phyloP scores from a whole-genome alignment of 2,329 filamentous ascomycete genomes.

The Aspergillus candidus region DNA sequence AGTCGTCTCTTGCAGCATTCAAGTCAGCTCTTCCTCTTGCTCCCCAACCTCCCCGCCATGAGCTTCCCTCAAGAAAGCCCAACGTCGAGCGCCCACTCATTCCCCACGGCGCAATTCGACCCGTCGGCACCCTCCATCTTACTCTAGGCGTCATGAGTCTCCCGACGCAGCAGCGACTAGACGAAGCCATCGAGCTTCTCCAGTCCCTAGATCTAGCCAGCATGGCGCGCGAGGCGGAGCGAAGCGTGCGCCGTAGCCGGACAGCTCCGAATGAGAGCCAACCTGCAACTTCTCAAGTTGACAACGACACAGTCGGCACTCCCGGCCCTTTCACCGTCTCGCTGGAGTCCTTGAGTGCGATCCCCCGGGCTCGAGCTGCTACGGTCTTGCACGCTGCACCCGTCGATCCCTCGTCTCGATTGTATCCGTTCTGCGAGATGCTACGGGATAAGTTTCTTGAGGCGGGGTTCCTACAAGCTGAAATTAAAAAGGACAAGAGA shows the following conservation, averaged over 20 bases:
- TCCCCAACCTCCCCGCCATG: constrained; percentile 5
- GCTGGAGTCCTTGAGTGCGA: constrained; percentile 37
- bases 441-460: constrained; percentile 39
- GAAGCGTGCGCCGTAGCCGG: constrained; percentile 8
- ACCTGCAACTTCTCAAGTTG: background rate
- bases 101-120: constrained; percentile 63
- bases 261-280: background rate
- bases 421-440: constrained; percentile 38
- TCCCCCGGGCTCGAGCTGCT: constrained; percentile 31
- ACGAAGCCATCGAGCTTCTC: constrained; percentile 43
- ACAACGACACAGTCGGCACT: background rate
- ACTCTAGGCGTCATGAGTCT: constrained; percentile 84
- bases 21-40: constrained; percentile 46
- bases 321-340: constrained; percentile 35
- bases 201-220: constrained; percentile 39
- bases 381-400: constrained; percentile 38
- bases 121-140: constrained; percentile 73
- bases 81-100: constrained; percentile 42
- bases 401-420: constrained; percentile 32
- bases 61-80: constrained; percentile 20
- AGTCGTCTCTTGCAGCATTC: constrained; percentile 57
- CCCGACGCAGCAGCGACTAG: constrained; percentile 43
- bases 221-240: constrained; percentile 33
- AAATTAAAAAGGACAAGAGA: constrained; percentile 16
- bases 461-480: constrained; percentile 37